These are phyloP conservation scores for Saturnispora zaruensis DNA, from an alignment of 805 yeast species.

Conservation along the genomic window DNA sequence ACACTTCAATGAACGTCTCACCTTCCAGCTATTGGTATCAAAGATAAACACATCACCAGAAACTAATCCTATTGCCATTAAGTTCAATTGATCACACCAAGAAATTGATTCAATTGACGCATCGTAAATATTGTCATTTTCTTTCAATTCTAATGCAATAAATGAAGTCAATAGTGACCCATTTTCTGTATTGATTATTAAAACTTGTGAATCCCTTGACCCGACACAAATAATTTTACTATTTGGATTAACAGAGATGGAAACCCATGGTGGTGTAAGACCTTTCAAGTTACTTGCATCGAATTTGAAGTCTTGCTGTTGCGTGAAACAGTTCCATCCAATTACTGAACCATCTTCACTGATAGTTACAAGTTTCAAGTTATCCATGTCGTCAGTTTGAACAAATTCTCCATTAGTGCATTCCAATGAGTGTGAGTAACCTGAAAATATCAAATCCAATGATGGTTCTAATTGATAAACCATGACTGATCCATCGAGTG, in stretches of 20 bases:
- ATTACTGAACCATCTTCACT: constrained; percentile 83
- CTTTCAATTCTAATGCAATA: constrained; percentile 51
- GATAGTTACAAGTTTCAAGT: constrained; percentile 58
- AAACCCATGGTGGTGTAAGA: constrained; percentile 80
- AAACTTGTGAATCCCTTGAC: constrained; percentile 78
- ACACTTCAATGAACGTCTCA: constrained; percentile 59
- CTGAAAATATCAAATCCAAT: constrained; percentile 65
- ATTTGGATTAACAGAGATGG: constrained; percentile 43
- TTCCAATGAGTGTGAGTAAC: constrained; percentile 72
- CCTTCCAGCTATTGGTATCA: constrained; percentile 80
- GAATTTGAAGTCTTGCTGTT: constrained; percentile 58
- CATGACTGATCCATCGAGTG: constrained; percentile 90
- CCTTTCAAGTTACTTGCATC: constrained; percentile 64
- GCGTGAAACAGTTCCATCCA: constrained; percentile 84
- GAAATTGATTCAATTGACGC: constrained; percentile 72
- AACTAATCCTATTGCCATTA: constrained; percentile 84
- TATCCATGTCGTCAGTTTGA: constrained; percentile 47
- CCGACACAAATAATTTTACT: constrained; percentile 62
- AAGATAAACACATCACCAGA: constrained; percentile 78
- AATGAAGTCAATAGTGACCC: constrained; percentile 65
- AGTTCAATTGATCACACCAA: constrained; percentile 53
- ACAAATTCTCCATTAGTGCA: constrained; percentile 76
- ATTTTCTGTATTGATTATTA: constrained; percentile 63
- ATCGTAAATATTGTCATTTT: constrained; percentile 49
- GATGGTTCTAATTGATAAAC: constrained; percentile 66